phyloP scores from a whole-genome alignment of 2,329 filamentous ascomycete genomes.

The Colletotrichum theobromicola region DNA sequence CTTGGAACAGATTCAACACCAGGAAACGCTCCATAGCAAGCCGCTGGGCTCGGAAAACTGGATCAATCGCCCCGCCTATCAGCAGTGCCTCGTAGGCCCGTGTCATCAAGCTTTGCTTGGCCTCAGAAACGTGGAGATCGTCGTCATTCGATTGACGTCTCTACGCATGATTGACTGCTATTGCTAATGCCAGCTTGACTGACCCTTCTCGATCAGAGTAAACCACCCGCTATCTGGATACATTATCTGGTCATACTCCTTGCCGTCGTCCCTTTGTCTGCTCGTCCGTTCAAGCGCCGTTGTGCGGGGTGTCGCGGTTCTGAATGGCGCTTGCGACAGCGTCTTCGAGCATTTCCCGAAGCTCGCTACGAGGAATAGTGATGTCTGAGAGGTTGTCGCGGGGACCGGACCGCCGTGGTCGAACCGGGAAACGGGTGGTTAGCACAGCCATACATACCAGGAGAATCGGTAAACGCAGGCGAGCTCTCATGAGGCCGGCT shows the following conservation, averaged over 20 bases:
- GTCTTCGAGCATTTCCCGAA: not conserved
- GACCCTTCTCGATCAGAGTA: too few relatives aligned
- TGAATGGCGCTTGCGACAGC: not conserved
- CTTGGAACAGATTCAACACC: too few relatives aligned
- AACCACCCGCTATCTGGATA: too few relatives aligned
- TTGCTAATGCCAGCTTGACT: too few relatives aligned
- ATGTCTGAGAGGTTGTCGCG: not conserved
- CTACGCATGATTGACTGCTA: too few relatives aligned
- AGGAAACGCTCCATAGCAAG: too few relatives aligned
- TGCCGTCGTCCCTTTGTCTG: not conserved
- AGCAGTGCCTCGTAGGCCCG: too few relatives aligned
- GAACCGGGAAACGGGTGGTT: not conserved
- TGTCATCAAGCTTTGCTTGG: too few relatives aligned
- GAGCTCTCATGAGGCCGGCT: not conserved
- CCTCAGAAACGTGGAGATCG: too few relatives aligned
- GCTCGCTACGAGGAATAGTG: not conserved
- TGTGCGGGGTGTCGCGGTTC: not conserved
- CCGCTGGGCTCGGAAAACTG: too few relatives aligned
- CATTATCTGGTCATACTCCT: not conserved
- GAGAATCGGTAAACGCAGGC: not conserved
- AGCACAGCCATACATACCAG: not conserved
- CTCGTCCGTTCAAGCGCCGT: not conserved
- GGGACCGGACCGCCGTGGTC: not conserved
- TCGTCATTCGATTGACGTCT: too few relatives aligned
- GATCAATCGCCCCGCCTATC: too few relatives aligned